Evolutionary conservation across 2,329 filamentous ascomycete genomes (phyloP).

Genomic region (Colletotrichum nymphaeae): DNA sequence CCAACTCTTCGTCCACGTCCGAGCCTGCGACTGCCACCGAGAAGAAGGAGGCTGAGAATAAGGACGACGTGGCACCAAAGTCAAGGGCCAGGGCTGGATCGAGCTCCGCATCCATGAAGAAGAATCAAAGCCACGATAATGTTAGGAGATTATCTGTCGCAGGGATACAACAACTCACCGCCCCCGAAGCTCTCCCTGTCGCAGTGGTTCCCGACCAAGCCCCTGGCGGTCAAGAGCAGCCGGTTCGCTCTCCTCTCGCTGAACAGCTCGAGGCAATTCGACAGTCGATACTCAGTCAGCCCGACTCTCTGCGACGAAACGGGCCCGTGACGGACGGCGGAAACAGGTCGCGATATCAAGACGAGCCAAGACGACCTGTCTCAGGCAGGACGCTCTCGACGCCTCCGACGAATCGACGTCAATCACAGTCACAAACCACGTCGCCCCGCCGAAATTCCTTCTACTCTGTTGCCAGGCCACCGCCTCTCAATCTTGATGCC

Average conservation of each 20-base stretch:
- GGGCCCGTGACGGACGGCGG: constrained; percentile 41
- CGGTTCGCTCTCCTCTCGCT: constrained; percentile 45
- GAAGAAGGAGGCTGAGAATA: constrained; percentile 2
- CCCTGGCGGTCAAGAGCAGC: constrained; percentile 52
- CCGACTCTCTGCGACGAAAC: constrained; percentile 40
- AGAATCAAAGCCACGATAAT: constrained; percentile 51
- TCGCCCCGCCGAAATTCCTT: constrained; percentile 62
- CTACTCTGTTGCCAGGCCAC: constrained; percentile 55
- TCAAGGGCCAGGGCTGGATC: constrained; percentile 22
- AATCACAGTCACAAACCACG: constrained; percentile 44
- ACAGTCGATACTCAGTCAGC: constrained; percentile 44
- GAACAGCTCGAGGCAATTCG: constrained; percentile 46
- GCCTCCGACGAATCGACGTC: constrained; percentile 59
- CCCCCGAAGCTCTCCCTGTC: constrained; percentile 68
- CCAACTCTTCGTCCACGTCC: constrained; percentile 21
- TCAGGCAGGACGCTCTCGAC: constrained; percentile 62
- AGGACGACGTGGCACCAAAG: constrained; percentile 6
- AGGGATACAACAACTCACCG: constrained; percentile 69
- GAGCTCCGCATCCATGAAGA: constrained; percentile 36
- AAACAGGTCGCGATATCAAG: constrained; percentile 38
- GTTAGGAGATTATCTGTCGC: constrained; percentile 67
- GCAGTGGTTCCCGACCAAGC: constrained; percentile 54
- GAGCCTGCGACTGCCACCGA: constrained; percentile 24
- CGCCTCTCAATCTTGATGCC: constrained; percentile 56
- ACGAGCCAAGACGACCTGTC: constrained; percentile 47